phyloP scores from a whole-genome alignment of 2,329 filamentous ascomycete genomes.

The Aspergillus brunneoviolaceus region DNA sequence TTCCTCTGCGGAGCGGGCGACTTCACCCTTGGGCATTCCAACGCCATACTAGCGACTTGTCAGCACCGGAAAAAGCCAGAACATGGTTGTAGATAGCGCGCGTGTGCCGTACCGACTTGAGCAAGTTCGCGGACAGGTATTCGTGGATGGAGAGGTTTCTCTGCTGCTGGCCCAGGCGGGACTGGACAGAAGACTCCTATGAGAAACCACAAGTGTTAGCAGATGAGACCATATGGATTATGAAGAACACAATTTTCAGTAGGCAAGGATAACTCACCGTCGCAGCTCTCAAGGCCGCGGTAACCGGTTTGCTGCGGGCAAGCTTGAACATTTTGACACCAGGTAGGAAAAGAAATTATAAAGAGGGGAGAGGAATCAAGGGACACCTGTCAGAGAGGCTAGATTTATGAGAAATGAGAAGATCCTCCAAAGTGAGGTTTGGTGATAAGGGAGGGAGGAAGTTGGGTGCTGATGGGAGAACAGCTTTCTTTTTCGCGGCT shows the following conservation, averaged over 20 bases:
- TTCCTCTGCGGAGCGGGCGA: slow-evolving; percentile 79
- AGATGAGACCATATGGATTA: slow-evolving; percentile 38
- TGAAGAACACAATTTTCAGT: background rate
- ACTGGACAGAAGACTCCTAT: slow-evolving; percentile 58
- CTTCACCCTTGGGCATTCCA: slow-evolving; percentile 84
- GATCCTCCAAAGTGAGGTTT: slow-evolving; percentile 18
- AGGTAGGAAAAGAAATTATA: slow-evolving; percentile 11
- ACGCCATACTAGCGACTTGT: slow-evolving; percentile 73
- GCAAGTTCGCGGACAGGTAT: slow-evolving; percentile 90
- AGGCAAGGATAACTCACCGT: slow-evolving; percentile 57
- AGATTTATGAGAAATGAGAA: slow-evolving; percentile 12
- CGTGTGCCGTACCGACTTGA: slow-evolving; percentile 59
- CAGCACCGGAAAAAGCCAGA: slow-evolving; percentile 23
- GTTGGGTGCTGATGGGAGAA: slow-evolving; percentile 26
- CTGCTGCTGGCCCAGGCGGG: slow-evolving; percentile 67
- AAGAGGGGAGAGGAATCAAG: slow-evolving; percentile 21
- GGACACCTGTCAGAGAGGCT: slow-evolving; percentile 2
- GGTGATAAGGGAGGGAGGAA: slow-evolving; percentile 11
- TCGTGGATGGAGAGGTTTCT: slow-evolving; percentile 95
- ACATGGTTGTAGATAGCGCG: background rate
- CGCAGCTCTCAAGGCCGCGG: slow-evolving; percentile 74
- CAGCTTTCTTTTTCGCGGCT: slow-evolving; percentile 38
- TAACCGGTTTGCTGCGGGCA: slow-evolving; percentile 71
- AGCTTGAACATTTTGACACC: slow-evolving; percentile 76
- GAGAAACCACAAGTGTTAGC: slow-evolving; percentile 47